Percentiles rank a stretch among this genome's conserved stretches.
Conservation (phyloP, 2,329 filamentous ascomycete species). For the Periconia sp. region DNA sequence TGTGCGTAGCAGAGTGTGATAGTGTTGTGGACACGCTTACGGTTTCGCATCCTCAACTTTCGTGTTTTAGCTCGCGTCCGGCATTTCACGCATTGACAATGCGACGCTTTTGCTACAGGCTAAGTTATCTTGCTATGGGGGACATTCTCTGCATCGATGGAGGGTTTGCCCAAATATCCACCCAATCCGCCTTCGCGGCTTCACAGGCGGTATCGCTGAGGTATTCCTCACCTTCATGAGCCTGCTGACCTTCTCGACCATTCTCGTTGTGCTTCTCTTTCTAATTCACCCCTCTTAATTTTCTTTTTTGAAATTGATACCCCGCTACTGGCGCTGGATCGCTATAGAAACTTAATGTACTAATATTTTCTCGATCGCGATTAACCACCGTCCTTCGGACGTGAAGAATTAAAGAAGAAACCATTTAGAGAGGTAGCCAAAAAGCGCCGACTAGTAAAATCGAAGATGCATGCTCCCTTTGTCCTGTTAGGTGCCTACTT, state of each 20-base stretch:
- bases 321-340: constrained; percentile 17
- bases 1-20: background rate
- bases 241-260: background rate
- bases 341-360: constrained; percentile 15
- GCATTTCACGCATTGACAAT: constrained; percentile 5
- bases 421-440: constrained; percentile 1
- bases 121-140: background rate
- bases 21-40: background rate
- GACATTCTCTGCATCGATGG: background rate
- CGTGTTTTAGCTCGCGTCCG: constrained; percentile 1
- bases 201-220: constrained; percentile 2
- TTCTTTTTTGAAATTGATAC: constrained; percentile 8
- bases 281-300: constrained; percentile 1
- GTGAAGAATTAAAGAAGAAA: background rate
- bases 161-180: constrained; percentile 12
- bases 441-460: background rate
- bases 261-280: background rate
- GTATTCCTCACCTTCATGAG: background rate
- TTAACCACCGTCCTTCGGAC: background rate
- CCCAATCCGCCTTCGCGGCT: constrained; percentile 4
- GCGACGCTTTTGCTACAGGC: constrained; percentile 8
- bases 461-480: constrained; percentile 26
- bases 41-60: constrained; percentile 4
- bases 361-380: constrained; percentile 9
- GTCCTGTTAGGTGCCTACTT: constrained; percentile 26